Percentiles rank a stretch among this genome's conserved stretches.
Evolutionary conservation across 176 grass and related monocot species (phyloP).

Genomic region (Aechmea fasciata): DNA sequence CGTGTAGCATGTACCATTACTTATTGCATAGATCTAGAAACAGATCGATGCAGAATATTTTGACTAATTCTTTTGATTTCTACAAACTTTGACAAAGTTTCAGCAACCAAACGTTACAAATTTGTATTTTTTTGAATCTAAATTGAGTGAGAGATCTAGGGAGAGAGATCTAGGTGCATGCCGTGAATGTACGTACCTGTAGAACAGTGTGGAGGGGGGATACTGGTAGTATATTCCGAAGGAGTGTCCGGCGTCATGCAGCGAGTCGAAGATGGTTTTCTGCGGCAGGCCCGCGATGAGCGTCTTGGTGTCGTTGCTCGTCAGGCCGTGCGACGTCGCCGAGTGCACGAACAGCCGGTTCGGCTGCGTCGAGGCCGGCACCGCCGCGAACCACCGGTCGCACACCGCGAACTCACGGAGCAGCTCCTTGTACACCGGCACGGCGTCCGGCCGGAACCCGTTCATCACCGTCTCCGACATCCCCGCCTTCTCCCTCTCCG

Average conservation of each 20-base stretch:
- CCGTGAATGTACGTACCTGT: conserved; percentile 19
- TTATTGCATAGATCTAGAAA: no score
- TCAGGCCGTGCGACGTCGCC: conserved; percentile 60
- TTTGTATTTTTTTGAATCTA: neutral
- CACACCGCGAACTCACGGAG: conserved; percentile 54
- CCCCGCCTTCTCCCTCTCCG: conserved; percentile 51
- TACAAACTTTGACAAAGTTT: no score
- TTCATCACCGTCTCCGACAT: conserved; percentile 65
- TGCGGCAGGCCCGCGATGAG: conserved; percentile 50
- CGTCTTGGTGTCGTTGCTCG: conserved; percentile 44
- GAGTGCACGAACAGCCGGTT: conserved; percentile 72
- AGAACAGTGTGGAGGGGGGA: conserved; percentile 58
- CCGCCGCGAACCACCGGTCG: conserved; percentile 69
- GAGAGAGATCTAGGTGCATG: no score
- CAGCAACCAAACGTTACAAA: no score
- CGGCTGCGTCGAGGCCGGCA: conserved; percentile 81
- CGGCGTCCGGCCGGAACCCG: conserved; percentile 54
- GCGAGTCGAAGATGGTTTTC: conserved; percentile 66
- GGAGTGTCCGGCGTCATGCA: conserved; percentile 47
- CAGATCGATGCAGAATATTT: no score
- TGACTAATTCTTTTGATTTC: no score
- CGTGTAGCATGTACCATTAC: no score
- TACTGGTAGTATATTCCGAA: conserved; percentile 87
- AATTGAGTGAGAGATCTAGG: no score
- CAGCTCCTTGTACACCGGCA: conserved; percentile 73